These are phyloP conservation scores for Trichoderma oligosporum DNA, from an alignment of 2,329 filamentous ascomycete genomes.

Conservation along the genomic window DNA sequence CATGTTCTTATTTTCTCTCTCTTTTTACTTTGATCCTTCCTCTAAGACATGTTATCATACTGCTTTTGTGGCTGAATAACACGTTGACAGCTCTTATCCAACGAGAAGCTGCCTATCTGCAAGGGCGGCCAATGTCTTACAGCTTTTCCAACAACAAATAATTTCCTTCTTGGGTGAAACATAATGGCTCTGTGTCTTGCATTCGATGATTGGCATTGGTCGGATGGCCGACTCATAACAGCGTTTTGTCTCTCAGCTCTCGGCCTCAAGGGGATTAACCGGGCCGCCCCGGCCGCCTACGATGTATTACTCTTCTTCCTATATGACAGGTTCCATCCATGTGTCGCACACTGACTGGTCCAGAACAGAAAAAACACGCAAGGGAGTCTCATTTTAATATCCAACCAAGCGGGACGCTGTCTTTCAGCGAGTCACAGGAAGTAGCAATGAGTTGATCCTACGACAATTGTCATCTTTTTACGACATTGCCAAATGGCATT, in stretches of 20 bases:
- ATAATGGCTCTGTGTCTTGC: not conserved
- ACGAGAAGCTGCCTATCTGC: not conserved
- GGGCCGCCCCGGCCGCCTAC: not conserved
- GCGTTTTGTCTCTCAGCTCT: not conserved
- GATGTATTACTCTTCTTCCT: not conserved
- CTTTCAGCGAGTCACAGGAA: not conserved
- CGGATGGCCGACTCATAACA: not conserved
- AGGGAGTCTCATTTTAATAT: slow-evolving; percentile 11
- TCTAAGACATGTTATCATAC: not conserved
- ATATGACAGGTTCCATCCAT: not conserved
- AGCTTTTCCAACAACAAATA: not conserved
- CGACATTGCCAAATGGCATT: too few relatives aligned
- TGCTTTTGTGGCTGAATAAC: not conserved
- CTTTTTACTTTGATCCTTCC: not conserved
- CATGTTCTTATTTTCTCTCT: not conserved
- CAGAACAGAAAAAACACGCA: not conserved
- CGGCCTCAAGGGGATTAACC: not conserved
- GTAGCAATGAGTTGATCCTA: not conserved
- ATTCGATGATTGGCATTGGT: not conserved
- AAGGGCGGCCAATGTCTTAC: not conserved
- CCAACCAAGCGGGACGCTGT: not conserved
- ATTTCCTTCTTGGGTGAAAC: not conserved
- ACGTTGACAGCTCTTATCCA: not conserved
- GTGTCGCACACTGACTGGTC: not conserved
- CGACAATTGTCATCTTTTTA: not conserved